Conservation (phyloP, 352 stramenopile species). For the Phytophthora litchii region DNA sequence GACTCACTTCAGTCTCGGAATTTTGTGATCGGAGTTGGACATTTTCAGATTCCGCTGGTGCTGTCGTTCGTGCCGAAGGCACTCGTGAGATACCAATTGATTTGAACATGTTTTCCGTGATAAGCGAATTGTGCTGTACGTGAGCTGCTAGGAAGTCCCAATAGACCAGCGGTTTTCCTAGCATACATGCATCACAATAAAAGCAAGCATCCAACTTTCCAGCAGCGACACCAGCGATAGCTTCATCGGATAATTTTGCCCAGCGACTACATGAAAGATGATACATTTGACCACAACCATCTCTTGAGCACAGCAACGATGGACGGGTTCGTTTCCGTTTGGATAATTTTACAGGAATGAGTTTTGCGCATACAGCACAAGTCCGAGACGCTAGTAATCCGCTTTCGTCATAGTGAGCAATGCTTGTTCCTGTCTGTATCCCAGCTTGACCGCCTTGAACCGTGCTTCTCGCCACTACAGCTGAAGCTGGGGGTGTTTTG, state of each 20-base stretch:
- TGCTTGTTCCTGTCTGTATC: slow-evolving; percentile 36
- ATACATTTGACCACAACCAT: slow-evolving; percentile 64
- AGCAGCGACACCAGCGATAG: slow-evolving; percentile 9
- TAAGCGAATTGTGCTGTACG: slow-evolving; percentile 35
- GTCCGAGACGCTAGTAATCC: slow-evolving; percentile 53
- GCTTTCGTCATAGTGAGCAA: slow-evolving; percentile 61
- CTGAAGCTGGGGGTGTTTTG: slow-evolving; percentile 26
- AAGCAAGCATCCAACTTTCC: slow-evolving; percentile 36
- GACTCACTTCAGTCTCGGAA: slow-evolving; percentile 2
- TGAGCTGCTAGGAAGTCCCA: slow-evolving; percentile 72
- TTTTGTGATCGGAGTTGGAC: slow-evolving; percentile 6
- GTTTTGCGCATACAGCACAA: slow-evolving; percentile 58
- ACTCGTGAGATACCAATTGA: slow-evolving; percentile 37
- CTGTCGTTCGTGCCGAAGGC: not conserved
- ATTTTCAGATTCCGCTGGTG: not conserved
- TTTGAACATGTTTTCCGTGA: slow-evolving; percentile 60
- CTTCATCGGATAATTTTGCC: slow-evolving; percentile 40
- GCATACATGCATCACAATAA: slow-evolving; percentile 52
- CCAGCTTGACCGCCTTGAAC: not conserved
- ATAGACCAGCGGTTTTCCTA: slow-evolving; percentile 47
- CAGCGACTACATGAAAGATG: slow-evolving; percentile 76
- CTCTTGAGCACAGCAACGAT: slow-evolving; percentile 51
- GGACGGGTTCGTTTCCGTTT: slow-evolving; percentile 13
- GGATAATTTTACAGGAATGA: slow-evolving; percentile 45
- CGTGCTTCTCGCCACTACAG: slow-evolving; percentile 7